phyloP scores from a whole-genome alignment of 2,329 filamentous ascomycete species.

The Exophiala xenobiotica region DNA sequence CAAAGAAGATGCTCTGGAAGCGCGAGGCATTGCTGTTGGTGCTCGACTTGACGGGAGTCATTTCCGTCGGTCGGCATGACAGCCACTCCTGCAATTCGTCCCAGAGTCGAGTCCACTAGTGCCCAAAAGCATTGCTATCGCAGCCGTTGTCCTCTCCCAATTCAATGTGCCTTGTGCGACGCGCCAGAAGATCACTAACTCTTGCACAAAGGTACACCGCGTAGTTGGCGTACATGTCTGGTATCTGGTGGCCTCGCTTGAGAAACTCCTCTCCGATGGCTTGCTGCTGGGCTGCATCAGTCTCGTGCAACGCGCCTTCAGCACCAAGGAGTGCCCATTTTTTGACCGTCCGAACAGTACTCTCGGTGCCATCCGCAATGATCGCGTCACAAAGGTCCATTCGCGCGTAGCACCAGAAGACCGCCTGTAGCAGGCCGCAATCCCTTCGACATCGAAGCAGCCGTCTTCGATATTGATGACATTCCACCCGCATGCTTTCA shows the following conservation, averaged over 20 bases:
- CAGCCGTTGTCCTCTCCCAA: slow-evolving; percentile 49
- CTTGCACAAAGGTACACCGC: slow-evolving; percentile 58
- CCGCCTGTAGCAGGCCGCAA: slow-evolving; percentile 54
- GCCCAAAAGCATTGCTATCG: slow-evolving; percentile 41
- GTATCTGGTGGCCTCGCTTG: slow-evolving; percentile 39
- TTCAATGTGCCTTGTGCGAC: slow-evolving; percentile 51
- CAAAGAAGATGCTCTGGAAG: slow-evolving; percentile 56
- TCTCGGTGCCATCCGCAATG: slow-evolving; percentile 52
- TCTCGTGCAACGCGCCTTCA: slow-evolving; percentile 38
- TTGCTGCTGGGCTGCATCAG: slow-evolving; percentile 9
- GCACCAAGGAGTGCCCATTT: slow-evolving; percentile 49
- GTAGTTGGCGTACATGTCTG: slow-evolving; percentile 61
- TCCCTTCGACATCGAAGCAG: slow-evolving; percentile 50
- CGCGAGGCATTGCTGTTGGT: slow-evolving; percentile 20
- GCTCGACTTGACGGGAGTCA: slow-evolving; percentile 44
- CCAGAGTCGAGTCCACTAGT: slow-evolving; percentile 52
- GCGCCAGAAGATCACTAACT: slow-evolving; percentile 52
- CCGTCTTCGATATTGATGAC: slow-evolving; percentile 57
- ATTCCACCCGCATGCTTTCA: slow-evolving; percentile 57
- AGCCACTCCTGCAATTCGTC: slow-evolving; percentile 52
- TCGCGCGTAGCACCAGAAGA: slow-evolving; percentile 60
- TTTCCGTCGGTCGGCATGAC: slow-evolving; percentile 46
- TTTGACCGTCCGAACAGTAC: slow-evolving; percentile 50
- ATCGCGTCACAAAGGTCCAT: slow-evolving; percentile 59
- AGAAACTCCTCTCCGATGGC: slow-evolving; percentile 28